phyloP scores from a whole-genome alignment of 495 filamentous ascomycete genomes.

The Pseudotulostoma volvatum region DNA sequence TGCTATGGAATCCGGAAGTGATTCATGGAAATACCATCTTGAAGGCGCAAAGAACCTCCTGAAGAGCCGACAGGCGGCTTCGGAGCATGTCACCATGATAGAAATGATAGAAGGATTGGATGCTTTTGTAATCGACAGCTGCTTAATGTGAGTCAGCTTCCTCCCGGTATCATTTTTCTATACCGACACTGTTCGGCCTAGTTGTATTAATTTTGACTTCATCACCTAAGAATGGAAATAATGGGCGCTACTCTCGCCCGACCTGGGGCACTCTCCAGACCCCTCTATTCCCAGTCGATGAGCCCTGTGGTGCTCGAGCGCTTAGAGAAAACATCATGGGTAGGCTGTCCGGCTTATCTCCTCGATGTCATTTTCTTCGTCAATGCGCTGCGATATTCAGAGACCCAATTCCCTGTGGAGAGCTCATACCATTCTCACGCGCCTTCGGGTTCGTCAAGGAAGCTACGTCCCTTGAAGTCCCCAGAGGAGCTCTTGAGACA shows the following conservation, averaged over 20 bases:
- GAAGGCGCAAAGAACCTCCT: constrained; percentile 31
- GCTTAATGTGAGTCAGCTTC: constrained; percentile 19
- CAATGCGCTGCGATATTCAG: constrained; percentile 26
- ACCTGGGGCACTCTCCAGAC: constrained; percentile 27
- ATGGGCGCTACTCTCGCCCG: constrained; percentile 33
- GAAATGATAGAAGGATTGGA: constrained; percentile 23
- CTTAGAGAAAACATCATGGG: constrained; percentile 32
- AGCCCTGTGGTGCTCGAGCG: constrained; percentile 26
- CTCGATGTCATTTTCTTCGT: constrained; percentile 32
- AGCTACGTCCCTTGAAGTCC: constrained; percentile 16
- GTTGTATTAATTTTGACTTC: too few species aligned
- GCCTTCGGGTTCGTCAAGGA: constrained; percentile 7
- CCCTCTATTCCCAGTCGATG: constrained; percentile 27
- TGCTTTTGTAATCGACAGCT: constrained; percentile 27
- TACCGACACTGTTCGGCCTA: too few species aligned
- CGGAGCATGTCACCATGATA: constrained; percentile 4
- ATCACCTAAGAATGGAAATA: constrained; percentile 32
- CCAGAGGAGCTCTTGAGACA: constrained; percentile 23
- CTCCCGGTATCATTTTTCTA: too few species aligned
- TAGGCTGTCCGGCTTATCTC: constrained; percentile 32
- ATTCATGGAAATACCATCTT: constrained; percentile 32
- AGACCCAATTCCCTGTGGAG: constrained; percentile 11
- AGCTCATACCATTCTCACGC: constrained; percentile 12
- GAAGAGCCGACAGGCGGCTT: constrained; percentile 13
- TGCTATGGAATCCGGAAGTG: constrained; percentile 28